Conservation (phyloP, 2,329 filamentous ascomycete genomes). For the Trichoderma hamatum region DNA sequence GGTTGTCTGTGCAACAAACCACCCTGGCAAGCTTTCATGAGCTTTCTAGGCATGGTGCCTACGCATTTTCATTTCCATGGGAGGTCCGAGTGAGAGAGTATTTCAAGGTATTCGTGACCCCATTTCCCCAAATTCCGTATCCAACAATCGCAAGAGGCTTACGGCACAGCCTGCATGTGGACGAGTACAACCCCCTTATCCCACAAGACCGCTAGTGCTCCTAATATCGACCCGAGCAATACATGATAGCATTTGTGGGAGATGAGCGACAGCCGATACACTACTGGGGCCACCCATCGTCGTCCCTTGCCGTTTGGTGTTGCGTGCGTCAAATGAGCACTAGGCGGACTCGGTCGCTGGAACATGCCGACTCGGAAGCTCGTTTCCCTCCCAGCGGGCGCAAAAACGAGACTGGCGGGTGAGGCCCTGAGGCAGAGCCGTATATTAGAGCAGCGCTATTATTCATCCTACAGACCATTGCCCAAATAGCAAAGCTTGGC, state of each 20-base stretch:
- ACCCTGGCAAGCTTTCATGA: neutral
- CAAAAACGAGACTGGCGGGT: neutral
- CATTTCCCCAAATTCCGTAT: conserved; percentile 2
- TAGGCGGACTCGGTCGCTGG: conserved; percentile 14
- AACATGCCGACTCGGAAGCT: conserved; percentile 15
- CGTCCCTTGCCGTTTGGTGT: neutral
- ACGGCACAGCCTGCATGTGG: neutral
- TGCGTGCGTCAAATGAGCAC: neutral
- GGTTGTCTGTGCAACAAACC: neutral
- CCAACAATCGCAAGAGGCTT: neutral
- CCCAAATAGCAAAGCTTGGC: neutral
- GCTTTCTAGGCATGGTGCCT: neutral
- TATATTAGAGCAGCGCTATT: neutral
- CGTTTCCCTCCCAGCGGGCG: conserved; percentile 6
- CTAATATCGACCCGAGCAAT: neutral
- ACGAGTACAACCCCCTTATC: neutral
- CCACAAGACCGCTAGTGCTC: conserved; percentile 3
- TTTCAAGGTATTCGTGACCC: conserved; percentile 6
- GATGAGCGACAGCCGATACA: neutral
- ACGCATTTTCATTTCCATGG: neutral
- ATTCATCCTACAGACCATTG: neutral
- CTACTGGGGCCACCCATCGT: neutral
- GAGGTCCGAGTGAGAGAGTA: neutral
- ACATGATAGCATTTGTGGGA: conserved; percentile 19
- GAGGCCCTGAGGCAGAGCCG: neutral